Base-by-base conservation (phyloP, 805 yeast genomes). In the Candida vartiovaarae region DNA sequence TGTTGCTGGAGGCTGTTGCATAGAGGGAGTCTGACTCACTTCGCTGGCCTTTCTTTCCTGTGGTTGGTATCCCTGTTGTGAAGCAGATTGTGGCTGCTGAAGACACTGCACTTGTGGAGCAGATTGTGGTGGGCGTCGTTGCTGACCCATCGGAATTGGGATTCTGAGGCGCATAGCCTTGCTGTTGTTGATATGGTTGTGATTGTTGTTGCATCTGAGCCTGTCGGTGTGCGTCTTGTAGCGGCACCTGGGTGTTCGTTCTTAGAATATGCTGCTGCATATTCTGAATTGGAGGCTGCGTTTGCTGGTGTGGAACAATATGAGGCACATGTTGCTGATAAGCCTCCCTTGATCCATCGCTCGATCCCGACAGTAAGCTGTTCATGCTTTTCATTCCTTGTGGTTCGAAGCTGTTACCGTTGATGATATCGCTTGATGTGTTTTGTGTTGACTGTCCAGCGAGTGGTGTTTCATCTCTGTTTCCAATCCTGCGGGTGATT, bases 401-500 rank as follows among this genome's bases (percentile, higher is more conserved):
- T 34, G 30, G 26, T 9, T 37, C 40, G 37, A 6, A 32, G 44
- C 42, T 4, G 41, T 15, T n/a, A 33, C 26, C 38, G 38, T 25
- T 35, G 5, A 6, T 10, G 41, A 23, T 26, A 44, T 23, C 39
- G 9, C 8, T 9, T 28, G 30, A 4, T 23, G 20, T n/a, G 6
- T 7, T 26, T 26, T n/a, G 20, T 25, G 15, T 26, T 25, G 38
- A 29, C 8, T 9, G 11, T 4, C 31, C n/a, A 10, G 15, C 9
- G n/a, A 23, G 36, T 10, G 36, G 40, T 40, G 47, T 36, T 24
- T 46, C 48, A 15, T 45, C 50, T 38, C 48, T 47, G 28, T 44
- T 44, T 27, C 30, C 31, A 7, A 51, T 39, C n/a, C 46, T 38
- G 27, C 42, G 40, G 4, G 41, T 38, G 5, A 51, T 28, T 6